A percentile compares a stretch with the other conserved stretches of the same genome.
phyloP scores from a whole-genome alignment of 495 filamentous ascomycete genomes.

The Lepidopterella palustris region DNA sequence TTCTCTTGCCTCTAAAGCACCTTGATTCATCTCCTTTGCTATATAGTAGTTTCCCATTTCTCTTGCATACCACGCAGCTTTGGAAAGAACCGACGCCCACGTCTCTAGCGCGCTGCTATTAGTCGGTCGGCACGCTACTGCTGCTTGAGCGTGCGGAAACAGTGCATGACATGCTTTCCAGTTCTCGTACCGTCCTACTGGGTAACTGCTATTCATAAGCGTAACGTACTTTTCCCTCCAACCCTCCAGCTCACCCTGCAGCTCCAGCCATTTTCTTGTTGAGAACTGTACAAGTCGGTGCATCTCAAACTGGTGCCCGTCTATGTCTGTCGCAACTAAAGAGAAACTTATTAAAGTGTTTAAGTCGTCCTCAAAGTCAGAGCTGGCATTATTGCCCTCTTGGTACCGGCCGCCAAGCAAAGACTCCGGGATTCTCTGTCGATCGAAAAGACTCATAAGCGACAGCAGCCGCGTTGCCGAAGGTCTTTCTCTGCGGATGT shows the following conservation, averaged over 20 bases:
- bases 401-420: constrained; percentile 13
- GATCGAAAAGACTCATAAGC: constrained; percentile 28
- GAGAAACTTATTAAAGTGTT: constrained; percentile 18
- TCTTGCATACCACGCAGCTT: neutral
- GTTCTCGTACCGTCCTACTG: constrained; percentile 30
- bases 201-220: constrained; percentile 35
- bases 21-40: constrained; percentile 6
- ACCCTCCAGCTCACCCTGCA: constrained; percentile 34
- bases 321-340: constrained; percentile 16
- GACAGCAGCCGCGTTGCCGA: constrained; percentile 26
- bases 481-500: constrained; percentile 33
- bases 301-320: constrained; percentile 40
- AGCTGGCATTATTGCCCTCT: neutral
- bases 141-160: constrained; percentile 31
- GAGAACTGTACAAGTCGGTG: constrained; percentile 46
- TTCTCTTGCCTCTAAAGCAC: constrained; percentile 8
- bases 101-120: constrained; percentile 10
- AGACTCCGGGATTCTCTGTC: constrained; percentile 24
- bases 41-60: neutral
- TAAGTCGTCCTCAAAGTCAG: constrained; percentile 19
- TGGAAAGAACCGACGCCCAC: constrained; percentile 10
- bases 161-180: constrained; percentile 23
- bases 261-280: constrained; percentile 41
- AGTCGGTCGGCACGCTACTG: constrained; percentile 3
- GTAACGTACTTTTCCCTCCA: constrained; percentile 38